Evolutionary conservation across 495 filamentous ascomycete genomes (phyloP), one percentile per base, ranked within the genome.

Genomic region (Platismatia glauca): DNA sequence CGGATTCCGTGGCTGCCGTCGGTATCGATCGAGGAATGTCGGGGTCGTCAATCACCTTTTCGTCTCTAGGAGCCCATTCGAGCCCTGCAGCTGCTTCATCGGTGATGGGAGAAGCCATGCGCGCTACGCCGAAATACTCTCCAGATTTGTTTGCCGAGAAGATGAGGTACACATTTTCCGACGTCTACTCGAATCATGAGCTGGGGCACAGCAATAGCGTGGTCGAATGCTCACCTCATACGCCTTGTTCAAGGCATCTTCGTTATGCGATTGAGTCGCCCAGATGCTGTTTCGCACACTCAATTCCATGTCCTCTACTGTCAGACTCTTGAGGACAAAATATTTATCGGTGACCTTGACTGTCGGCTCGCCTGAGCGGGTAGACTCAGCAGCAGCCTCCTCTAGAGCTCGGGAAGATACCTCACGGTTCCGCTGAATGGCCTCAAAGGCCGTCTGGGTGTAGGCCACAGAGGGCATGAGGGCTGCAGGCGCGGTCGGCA

Each of bases 131-230:
- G 72, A 94, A 97, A 68, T 97, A 98, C 73, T 97, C 94, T 24
- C 94, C 94, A 0, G 94, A 97, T 69, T 97, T 97, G 75, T 97
- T 98, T 16, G 92, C 94, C 18, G 92, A 97, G 73, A 98, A 98
- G 31, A 98, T 86, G 37, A 98, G 80, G 69, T 93, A 97, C n/a
- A 97, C 91, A 70, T 90, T 88, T 56, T 95, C 89, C 27, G 87
- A 83, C 20, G 76, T 79, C 91, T 95, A 64, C 43, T 62, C 24
- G 0, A 18, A 52, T 63, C 61, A 53, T 61, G 20, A 55, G 65
- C 63, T 27, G 55, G 41, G 34, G 66, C 22, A 59, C 15, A 52
- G 56, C 34, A 29, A 7, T 52, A 31, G 24, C 37, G 31, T 18
- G 33, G 63, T 4, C 16, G 31, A 35, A 22, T 37, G 68, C 84